These are phyloP conservation scores for Penicillium verrucosum DNA, from an alignment of 2,329 filamentous ascomycete species.

Conservation along the genomic window DNA sequence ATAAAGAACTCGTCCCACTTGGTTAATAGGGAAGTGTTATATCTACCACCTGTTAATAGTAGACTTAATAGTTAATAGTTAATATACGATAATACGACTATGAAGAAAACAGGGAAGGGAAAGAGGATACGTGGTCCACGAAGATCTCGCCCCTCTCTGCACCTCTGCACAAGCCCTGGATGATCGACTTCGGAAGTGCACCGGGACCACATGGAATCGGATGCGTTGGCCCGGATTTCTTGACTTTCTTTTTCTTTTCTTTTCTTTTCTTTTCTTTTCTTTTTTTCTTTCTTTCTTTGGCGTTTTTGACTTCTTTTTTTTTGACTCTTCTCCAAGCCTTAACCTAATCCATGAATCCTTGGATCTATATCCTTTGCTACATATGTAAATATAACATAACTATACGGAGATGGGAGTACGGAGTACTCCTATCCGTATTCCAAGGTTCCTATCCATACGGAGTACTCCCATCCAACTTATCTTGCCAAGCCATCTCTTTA, in stretches of 20 bases:
- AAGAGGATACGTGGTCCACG: background rate
- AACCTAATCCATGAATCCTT: background rate
- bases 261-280: background rate
- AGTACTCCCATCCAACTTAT: background rate
- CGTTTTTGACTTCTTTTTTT: no score
- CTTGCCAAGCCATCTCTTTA: background rate
- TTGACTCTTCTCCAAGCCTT: constrained; percentile 2
- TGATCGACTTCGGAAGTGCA: constrained; percentile 28
- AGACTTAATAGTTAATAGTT: no score
- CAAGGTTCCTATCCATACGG: no score
- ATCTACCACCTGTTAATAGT: no score
- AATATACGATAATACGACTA: no score
- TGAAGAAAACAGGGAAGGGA: background rate
- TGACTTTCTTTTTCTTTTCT: background rate
- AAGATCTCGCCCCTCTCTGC: constrained; percentile 22
- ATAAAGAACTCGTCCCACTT: background rate
- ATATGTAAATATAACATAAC: no score
- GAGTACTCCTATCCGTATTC: no score
- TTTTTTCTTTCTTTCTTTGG: background rate
- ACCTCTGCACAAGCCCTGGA: constrained; percentile 19
- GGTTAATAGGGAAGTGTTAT: background rate
- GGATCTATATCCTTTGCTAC: background rate
- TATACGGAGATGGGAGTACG: no score
- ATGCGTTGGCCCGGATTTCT: constrained; percentile 14
- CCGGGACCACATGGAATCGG: constrained; percentile 28